Base-by-base conservation (phyloP, 257 asterid genomes). In the Sherardia arvensis region DNA sequence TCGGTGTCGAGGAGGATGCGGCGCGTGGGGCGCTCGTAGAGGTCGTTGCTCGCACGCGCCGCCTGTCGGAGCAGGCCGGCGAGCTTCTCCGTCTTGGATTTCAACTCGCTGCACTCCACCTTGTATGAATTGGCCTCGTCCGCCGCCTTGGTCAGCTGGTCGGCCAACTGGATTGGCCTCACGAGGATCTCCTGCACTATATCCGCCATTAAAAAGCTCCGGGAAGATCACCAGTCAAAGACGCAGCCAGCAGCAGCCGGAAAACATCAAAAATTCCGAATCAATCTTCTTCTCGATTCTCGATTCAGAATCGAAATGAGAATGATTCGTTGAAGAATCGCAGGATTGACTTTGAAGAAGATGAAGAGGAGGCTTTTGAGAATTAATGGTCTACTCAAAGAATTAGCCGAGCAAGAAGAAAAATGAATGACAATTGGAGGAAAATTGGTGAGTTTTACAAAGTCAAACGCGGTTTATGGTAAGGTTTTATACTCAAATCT, bases 31-130 rank as follows among this genome's bases (percentile, higher is more conserved):
- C 84, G 76, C 61, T 76, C 76, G 45, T 79, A 79, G 8, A 79
- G 77, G n/a, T 76, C 80, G 59, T 61, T 71, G 74, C 80, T 73
- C 14, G 82, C 68, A n/a, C 80, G 73, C 29, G 84, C 80, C 18
- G 84, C 81, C 56, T 73, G 79, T 10, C 78, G 78, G 40, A 81
- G 81, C 12, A 73, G 77, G n/a, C 59, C 53, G 3, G 66, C 78
- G 11, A 78, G 77, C 72, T 78, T 81, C 48, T 69, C 80, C 3
- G 76, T 47, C 71, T 71, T 76, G 66, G 69, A 36, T 64, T 77
- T 72, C 48, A 80, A 53, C 30, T 80, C 83, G 1, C 28, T 29
- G 54, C 83, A 75, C 20, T 80, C 73, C 57, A 67, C 76, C 66
- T 65, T 73, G 68, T 61, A 70, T 11, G 62, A 61, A 65, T 62